Base-by-base conservation (phyloP, 2,329 filamentous ascomycete genomes). In the Ophiostoma quercus region DNA sequence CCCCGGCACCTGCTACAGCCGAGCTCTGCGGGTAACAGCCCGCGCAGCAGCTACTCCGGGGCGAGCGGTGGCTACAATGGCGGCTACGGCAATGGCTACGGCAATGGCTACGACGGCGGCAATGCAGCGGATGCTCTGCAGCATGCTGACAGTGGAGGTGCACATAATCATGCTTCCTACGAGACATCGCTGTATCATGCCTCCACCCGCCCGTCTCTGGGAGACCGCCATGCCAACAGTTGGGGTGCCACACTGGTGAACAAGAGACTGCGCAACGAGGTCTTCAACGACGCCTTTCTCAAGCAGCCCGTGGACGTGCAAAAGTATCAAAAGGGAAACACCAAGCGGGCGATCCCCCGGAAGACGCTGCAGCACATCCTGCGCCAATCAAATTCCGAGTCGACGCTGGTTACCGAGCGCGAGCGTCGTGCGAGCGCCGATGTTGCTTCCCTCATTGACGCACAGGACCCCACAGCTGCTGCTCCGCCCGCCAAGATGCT, bases 231-330 rank as follows among this genome's bases (percentile, higher is more conserved):
- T 75, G 84, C 87, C 8, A 87, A 87, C 73, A 89, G 87, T 75
- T 97, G 94, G 94, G 94, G 94, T 8, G 92, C 93, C 19, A 97
- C 94, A 0, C 94, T 90, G 29, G 91, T 97, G 71, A 98, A 98
- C 77, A 90, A 91, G 75, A 88, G 90, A 71, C 80, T 98, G 54
- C 90, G 94, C 71, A 94, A 96, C 77, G 92, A 96, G 78, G 93
- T 97, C 0, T 90, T 97, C 76, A 92, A 93, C 54, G 94, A 97
- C 77, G 94, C 94, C 0, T 97, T 97, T 76, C 83, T 92, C 62
- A 92, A 93, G 71, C 90, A 93, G 68, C 88, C 91, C 0, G 91
- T 97, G 71, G 89, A 92, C n/a, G 82, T 89, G 75, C 92, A 94
- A 74, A 89, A 90, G 72, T 89, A 93, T 71, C 88, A 90, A 41